Percentiles rank a stretch among this genome's conserved stretches.
phyloP scores from a whole-genome alignment of 225 moss, liverwort and hornwort genomes.

The Lunularia cruciata region DNA sequence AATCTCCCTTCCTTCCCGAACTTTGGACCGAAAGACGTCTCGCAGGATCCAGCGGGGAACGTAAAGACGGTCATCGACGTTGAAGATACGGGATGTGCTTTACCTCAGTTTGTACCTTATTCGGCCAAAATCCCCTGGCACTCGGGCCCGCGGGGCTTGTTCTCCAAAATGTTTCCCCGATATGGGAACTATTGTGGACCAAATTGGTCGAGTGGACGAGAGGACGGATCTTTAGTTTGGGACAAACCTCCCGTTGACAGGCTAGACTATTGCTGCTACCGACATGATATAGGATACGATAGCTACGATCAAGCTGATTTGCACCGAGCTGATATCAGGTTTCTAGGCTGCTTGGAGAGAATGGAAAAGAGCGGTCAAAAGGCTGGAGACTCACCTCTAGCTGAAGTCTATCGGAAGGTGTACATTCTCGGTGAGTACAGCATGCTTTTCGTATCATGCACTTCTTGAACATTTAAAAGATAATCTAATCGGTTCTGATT shows the following conservation, averaged over 20 bases:
- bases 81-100: slow-evolving; percentile 40
- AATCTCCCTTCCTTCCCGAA: slow-evolving; percentile 31
- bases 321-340: slow-evolving; percentile 36
- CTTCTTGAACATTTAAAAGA: too few species aligned
- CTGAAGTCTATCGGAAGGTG: slow-evolving; percentile 36
- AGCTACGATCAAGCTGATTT: slow-evolving; percentile 45
- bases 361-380: slow-evolving; percentile 21
- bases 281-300: slow-evolving; percentile 78
- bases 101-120: slow-evolving; percentile 65
- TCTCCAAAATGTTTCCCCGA: slow-evolving; percentile 73
- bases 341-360: slow-evolving; percentile 37
- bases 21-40: slow-evolving; percentile 6
- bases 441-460: too few species aligned
- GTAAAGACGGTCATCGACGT: slow-evolving; percentile 15
- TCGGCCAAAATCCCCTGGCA: slow-evolving; percentile 67
- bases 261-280: slow-evolving; percentile 80
- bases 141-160: slow-evolving; percentile 49
- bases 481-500: too few species aligned
- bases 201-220: slow-evolving; percentile 85
- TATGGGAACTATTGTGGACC: slow-evolving; percentile 92
- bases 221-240: slow-evolving; percentile 66
- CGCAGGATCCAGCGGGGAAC: slow-evolving; percentile 22
- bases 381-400: slow-evolving; percentile 27
- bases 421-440: slow-evolving; percentile 43
- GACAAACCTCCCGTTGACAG: slow-evolving; percentile 64